Base-by-base conservation (phyloP, 306 rosid species). In the Prunus mongolica region DNA sequence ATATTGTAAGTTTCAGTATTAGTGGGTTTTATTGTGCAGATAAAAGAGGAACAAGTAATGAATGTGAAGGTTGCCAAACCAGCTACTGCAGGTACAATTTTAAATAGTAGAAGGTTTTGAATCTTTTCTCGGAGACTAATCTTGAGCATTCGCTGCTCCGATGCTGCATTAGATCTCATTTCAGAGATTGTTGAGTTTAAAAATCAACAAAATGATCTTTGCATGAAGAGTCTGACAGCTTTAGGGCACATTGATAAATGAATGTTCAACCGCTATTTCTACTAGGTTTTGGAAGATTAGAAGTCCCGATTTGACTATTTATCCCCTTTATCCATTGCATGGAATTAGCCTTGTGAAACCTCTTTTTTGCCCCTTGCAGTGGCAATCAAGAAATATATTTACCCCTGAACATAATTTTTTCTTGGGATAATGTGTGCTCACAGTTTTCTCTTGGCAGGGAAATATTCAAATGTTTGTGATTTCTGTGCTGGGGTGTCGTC, bases 401-500 rank as follows among this genome's bases (percentile, higher is more conserved):
- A 54, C 24, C 5, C 46, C 46, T 18, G 34, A 18, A 64, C 12
- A 1, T 6, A 0, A 12, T 11, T 10, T 8, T 58, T 3, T 80
- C 34, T 56, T 20, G n/a, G 2, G 67, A 24, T 51, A 20, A 60
- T 49, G 0, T 56, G 32, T 61, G 34, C 61, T n/a, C 38, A 24
- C 2, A 3, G 56, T 45, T 28, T 16, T 41, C 57, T 9, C 67
- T 57, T 66, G 11, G 27, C 89, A 94, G 97, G 95, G 80, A 88
- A 84, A 81, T 94, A 90, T 76, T 75, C 86, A n/a, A 82, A 82
- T 82, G 89, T 90, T 55, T 92, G 92, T 79, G 92, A 94, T 71
- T 94, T 86, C 80, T 94, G 98, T 67, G 82, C 91, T 80, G 96
- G 93, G 98, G 80, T 94, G 98, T 73, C 97, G 97, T 69, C 98